Conservation (phyloP, 106 monocot genomes). For the Acanthochlamys bracteata region DNA sequence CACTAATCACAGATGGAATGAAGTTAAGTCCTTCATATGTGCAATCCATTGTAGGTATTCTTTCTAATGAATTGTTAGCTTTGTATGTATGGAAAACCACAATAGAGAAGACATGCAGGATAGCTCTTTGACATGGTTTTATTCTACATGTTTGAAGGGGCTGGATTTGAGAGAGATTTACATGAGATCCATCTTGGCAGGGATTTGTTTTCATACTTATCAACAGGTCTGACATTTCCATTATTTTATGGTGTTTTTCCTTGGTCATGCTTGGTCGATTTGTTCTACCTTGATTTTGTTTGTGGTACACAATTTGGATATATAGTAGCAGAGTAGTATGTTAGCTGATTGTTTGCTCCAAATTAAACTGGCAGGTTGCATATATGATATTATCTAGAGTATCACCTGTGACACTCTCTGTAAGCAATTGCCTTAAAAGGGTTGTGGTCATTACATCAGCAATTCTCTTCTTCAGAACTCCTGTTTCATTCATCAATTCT, state of each 20-base stretch:
- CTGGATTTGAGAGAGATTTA: conserved; percentile 62
- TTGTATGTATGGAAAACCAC: no score
- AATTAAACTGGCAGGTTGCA: conserved; percentile 31
- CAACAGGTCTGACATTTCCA: conserved; percentile 56
- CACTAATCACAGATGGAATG: conserved; percentile 58
- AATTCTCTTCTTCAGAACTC: conserved; percentile 57
- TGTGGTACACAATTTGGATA: neutral
- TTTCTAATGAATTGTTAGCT: neutral
- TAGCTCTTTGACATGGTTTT: neutral
- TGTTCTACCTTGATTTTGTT: neutral
- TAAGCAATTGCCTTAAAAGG: conserved; percentile 63
- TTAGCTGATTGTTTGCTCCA: neutral
- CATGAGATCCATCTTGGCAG: conserved; percentile 51
- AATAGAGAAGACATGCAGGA: no score
- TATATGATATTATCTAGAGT: conserved; percentile 53
- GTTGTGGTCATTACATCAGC: conserved; percentile 56
- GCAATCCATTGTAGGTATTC: conserved; percentile 63
- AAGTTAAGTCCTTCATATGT: conserved; percentile 73
- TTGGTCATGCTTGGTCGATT: neutral
- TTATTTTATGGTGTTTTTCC: neutral
- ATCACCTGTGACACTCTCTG: conserved; percentile 57
- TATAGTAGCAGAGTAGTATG: neutral
- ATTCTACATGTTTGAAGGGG: conserved; percentile 21
- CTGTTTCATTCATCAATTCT: conserved; percentile 37
- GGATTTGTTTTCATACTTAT: conserved; percentile 75